phyloP scores from a whole-genome alignment of 805 yeast species.

The Saccharomycopsis lassenensis region DNA sequence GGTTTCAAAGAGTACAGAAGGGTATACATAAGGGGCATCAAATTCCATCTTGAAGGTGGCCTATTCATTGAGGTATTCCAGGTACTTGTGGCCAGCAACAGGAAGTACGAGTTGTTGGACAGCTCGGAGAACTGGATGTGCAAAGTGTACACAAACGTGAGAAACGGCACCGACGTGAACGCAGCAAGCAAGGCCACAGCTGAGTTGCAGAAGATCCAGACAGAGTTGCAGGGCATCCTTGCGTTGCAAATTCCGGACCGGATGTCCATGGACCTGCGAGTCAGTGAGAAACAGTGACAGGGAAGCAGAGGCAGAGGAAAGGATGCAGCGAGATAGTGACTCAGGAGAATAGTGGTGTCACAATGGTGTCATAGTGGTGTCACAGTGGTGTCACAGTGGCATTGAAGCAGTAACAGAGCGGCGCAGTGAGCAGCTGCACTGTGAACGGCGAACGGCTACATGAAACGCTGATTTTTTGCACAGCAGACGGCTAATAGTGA shows the following conservation, averaged over 20 bases:
- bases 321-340: neutral
- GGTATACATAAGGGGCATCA: conserved; percentile 49
- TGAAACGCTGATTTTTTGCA: too few relatives aligned
- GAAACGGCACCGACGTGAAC: conserved; percentile 65
- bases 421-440: too few relatives aligned
- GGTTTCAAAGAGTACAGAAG: conserved; percentile 61
- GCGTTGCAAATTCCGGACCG: conserved; percentile 69
- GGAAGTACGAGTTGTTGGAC: conserved; percentile 31
- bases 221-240: conserved; percentile 55
- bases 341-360: too few relatives aligned
- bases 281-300: neutral
- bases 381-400: too few relatives aligned
- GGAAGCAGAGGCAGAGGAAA: neutral
- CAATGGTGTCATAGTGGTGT: too few relatives aligned
- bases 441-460: too few relatives aligned
- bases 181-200: conserved; percentile 54
- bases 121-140: conserved; percentile 44
- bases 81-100: conserved; percentile 26
- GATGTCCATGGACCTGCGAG: conserved; percentile 67
- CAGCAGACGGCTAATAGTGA: too few relatives aligned
- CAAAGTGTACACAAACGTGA: conserved; percentile 60
- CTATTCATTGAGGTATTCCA: conserved; percentile 49
- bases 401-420: too few relatives aligned
- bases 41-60: conserved; percentile 47
- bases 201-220: conserved; percentile 51